These are phyloP conservation scores for Hypoxylon sp. DNA, from an alignment of 2,329 filamentous ascomycete genomes.

Conservation along the genomic window DNA sequence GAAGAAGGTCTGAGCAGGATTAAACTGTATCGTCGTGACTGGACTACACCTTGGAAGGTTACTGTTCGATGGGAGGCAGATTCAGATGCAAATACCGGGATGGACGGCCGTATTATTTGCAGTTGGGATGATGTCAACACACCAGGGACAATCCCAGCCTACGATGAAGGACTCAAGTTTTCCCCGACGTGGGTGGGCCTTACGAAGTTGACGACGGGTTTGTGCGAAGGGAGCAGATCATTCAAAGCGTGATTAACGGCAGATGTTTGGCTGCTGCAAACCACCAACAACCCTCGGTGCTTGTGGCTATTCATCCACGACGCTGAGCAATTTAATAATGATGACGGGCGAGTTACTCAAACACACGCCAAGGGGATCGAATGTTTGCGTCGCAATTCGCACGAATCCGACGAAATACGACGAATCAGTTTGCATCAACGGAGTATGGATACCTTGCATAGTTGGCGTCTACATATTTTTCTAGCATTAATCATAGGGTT, in stretches of 20 bases:
- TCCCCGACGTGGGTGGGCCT: slow-evolving; percentile 82
- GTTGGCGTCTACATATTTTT: slow-evolving; percentile 28
- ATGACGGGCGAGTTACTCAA: too few species aligned
- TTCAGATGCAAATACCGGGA: slow-evolving; percentile 45
- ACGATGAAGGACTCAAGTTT: slow-evolving; percentile 80
- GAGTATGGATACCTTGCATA: slow-evolving; percentile 31
- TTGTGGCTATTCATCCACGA: too few species aligned
- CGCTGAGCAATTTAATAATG: too few species aligned
- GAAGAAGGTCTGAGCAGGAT: slow-evolving; percentile 72
- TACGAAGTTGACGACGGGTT: slow-evolving; percentile 77
- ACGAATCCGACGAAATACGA: slow-evolving; percentile 9
- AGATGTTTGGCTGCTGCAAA: slow-evolving; percentile 1
- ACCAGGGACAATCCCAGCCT: slow-evolving; percentile 76
- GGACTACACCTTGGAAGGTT: slow-evolving; percentile 79
- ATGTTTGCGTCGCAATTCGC: slow-evolving; percentile 8
- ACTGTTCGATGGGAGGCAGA: slow-evolving; percentile 70
- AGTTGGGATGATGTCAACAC: slow-evolving; percentile 88
- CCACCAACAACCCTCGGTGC: background rate
- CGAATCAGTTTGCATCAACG: slow-evolving; percentile 15
- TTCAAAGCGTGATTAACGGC: slow-evolving; percentile 61
- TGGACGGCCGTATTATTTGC: slow-evolving; percentile 77
- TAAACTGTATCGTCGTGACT: slow-evolving; percentile 83
- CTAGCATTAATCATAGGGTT: slow-evolving; percentile 26
- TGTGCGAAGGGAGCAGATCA: slow-evolving; percentile 81
- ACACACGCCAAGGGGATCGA: slow-evolving; percentile 1